Base-by-base conservation (phyloP, 345 rosid species). In the Salix suchowensis region DNA sequence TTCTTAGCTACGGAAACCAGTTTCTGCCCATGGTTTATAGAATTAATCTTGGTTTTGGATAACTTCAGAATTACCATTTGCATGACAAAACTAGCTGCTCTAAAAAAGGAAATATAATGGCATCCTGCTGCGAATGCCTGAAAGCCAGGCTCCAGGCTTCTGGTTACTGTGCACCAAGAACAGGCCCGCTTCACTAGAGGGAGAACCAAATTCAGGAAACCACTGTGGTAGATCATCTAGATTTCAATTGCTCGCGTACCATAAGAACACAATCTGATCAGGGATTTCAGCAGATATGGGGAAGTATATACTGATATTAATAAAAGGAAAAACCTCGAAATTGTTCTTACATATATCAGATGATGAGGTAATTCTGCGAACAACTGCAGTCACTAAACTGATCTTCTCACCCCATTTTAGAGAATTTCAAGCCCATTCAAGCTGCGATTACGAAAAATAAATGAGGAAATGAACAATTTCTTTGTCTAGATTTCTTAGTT, bases 401-500 rank as follows among this genome's bases (percentile, higher is more conserved):
- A 89, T 71, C 81, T 87, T 90, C 85, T 88, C 91, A 11, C 7
- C 67, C 91, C 90, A 84, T 44, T 85, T 87, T 58, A 88, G 79
- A 70, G 97, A 89, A 75, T 80, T 86, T 97, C 94, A 91, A 68
- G 94, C 95, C 85, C 97, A 88, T 86, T 90, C 87, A 67, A 91
- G 92, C 97, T 90, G 78, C 83, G 64, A 78, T 23, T 65, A 37
- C 23, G 67, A 11, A 54, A 61, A 30, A 67, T 28, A 15, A 40
- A 34, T 55, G 36, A 14, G 15, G 46, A 16, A 13, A 21, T 1
- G 8, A 66, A 66, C 19, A 60, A 1, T 28, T 39, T 21, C 3
- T 18, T 2, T 36, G 6, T 66, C 24, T 55, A n/a, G 15, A 60
- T 67, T 37, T 32, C 70, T 71, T 68, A 71, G 54, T 34, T 34